Evolutionary conservation across 1,284 basidiomycete genomes (phyloP).

Genomic region (Ceratobasidium sp.): DNA sequence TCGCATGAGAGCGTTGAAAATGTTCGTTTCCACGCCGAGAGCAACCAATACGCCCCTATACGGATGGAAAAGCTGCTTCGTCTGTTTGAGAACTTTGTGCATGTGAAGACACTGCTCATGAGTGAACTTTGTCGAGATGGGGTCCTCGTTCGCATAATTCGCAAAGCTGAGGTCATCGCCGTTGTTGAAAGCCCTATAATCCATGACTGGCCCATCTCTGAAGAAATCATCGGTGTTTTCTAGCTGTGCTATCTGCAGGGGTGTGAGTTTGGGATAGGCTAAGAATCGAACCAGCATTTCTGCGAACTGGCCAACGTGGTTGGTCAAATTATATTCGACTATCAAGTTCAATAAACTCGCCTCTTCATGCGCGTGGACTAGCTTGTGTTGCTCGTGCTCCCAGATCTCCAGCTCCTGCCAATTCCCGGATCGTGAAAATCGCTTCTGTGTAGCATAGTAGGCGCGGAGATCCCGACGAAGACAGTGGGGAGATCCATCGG

Average conservation of each 20-base stretch:
- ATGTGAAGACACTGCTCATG: neutral
- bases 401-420: neutral
- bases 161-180: constrained; percentile 5
- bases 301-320: neutral
- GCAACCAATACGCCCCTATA: neutral
- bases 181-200: neutral
- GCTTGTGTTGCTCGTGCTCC: neutral
- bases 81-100: neutral
- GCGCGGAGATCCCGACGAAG: neutral
- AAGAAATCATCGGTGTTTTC: neutral
- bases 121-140: neutral
- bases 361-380: neutral
- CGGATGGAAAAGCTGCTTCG: neutral
- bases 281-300: constrained; percentile 1
- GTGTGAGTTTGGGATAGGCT: neutral
- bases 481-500: neutral
- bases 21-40: neutral
- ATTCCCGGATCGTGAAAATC: neutral
- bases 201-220: neutral
- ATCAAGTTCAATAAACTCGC: neutral
- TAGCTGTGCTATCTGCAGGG: neutral
- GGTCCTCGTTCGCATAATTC: no score
- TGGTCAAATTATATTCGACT: neutral
- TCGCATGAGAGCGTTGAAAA: neutral
- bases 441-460: neutral